Percentiles rank a stretch among this genome's conserved stretches.
Evolutionary conservation across 306 rosid species (phyloP).

Genomic region (Trifolium repens): DNA sequence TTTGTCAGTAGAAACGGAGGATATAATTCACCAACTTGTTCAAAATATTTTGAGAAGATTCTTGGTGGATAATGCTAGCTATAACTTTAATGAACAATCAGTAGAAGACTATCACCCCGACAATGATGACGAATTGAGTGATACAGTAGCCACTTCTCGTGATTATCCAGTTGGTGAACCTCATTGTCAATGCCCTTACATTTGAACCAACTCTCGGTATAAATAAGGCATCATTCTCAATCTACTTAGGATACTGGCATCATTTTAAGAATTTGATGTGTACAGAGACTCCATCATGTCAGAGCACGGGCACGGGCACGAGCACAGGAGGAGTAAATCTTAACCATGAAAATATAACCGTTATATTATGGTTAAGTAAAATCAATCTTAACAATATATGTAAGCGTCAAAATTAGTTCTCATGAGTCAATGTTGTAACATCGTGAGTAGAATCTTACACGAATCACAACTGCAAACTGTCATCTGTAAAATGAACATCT

Average conservation of each 20-base stretch:
- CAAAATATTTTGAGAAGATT: conserved; percentile 63
- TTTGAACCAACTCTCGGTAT: conserved; percentile 14
- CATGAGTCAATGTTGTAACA: neutral
- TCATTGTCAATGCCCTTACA: conserved; percentile 27
- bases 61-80: conserved; percentile 56
- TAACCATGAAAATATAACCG: neutral
- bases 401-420: neutral
- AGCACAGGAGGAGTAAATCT: neutral
- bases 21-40: conserved; percentile 84
- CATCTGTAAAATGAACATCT: neutral
- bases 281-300: neutral
- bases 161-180: conserved; percentile 79
- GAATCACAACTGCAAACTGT: neutral
- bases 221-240: neutral
- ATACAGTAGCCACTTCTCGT: conserved; percentile 67
- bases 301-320: too few species aligned
- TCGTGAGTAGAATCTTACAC: neutral
- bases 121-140: conserved; percentile 53
- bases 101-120: conserved; percentile 44
- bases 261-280: neutral
- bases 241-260: neutral
- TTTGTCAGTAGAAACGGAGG: conserved; percentile 81
- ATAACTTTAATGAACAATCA: conserved; percentile 51
- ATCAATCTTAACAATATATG: neutral
- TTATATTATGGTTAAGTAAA: neutral